phyloP scores from a whole-genome alignment of 768 basidiomycete species.

The Termitomyces titanicus region DNA sequence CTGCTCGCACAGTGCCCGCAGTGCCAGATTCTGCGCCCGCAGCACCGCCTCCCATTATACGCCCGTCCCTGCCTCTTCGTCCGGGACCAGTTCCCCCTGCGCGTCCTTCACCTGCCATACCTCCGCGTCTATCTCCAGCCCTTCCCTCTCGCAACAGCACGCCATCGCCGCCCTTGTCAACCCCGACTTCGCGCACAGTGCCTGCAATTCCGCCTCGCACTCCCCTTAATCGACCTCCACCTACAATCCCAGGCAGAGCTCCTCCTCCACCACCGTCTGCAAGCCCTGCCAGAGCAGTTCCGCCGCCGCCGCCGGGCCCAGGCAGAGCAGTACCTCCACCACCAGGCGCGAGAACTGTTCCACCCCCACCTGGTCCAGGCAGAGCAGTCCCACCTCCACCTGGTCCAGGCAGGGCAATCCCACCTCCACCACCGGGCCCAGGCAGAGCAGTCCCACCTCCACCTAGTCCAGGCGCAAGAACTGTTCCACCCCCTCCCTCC shows the following conservation, averaged over 20 bases:
- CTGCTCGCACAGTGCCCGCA: conserved; percentile 35
- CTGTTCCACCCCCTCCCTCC: conserved; percentile 23
- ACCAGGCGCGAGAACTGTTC: no score
- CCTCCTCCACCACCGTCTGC: conserved; percentile 36
- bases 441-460: no score
- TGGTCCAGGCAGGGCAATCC: conserved; percentile 26
- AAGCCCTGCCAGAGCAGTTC: conserved; percentile 24
- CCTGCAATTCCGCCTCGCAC: conserved; percentile 29
- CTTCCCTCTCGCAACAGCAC: conserved; percentile 33
- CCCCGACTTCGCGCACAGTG: conserved; percentile 21
- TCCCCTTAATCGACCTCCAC: conserved; percentile 19
- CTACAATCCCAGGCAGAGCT: conserved; percentile 28
- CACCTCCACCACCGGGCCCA: conserved; percentile 39
- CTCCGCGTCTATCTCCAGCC: conserved; percentile 18
- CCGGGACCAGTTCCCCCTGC: conserved; percentile 18
- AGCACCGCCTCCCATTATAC: conserved; percentile 32
- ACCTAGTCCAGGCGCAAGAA: conserved; percentile 24
- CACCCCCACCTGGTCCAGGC: no score
- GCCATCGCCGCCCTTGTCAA: conserved; percentile 18
- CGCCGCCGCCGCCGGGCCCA: conserved; percentile 39
- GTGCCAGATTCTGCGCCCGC: conserved; percentile 32
- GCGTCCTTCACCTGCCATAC: conserved; percentile 8
- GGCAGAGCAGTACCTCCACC: no score
- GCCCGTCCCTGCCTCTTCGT: conserved; percentile 27
- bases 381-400: no score